Base-by-base conservation (phyloP, 371 early-diverging fungal species). In the Nematocida homosporus region DNA sequence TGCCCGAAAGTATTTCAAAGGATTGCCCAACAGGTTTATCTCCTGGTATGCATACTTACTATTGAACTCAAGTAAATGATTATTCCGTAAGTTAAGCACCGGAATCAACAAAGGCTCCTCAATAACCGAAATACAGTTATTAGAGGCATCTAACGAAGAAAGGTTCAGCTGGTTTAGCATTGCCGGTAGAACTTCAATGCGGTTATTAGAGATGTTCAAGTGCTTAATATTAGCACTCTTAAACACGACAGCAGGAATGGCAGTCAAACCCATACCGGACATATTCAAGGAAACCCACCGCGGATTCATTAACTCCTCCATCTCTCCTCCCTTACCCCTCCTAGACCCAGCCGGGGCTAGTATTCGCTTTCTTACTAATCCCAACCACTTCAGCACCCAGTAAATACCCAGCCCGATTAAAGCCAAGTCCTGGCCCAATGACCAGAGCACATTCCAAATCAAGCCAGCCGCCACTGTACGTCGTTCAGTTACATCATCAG, bases 21-120 rank as follows among this genome's bases (percentile, higher is more conserved):
- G 69, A 34, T 68, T 68, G 6, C 42, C 69, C 47, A 68, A 51
- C 2, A 68, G 41, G 30, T 68, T 68, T n/a, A 68, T 25, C 69
- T 41, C 41, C 1, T 32, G 29, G 37, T 68, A 59, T 29, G 23
- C 25, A 23, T 56, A 59, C n/a, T 16, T 41, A 23, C 69, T 68
- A 10, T 44, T 35, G 60, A 59, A 68, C 32, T 59, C 48, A 5
- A 56, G 18, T 4, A 68, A 10, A 30, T 68, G 57, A 51, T 68
- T 68, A 56, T 59, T 68, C 13, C 32, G 29, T 44, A 68, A 51
- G 37, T 59, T 68, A 2, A 68, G 57, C 10, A 42, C n/a, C 27
- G 69, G 69, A 30, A 68, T 59, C 23, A 10, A 37, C 1, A 68
- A 42, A 18, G 35, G 34, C 27, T 18, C 6, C 1, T 68, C 65